These are phyloP conservation scores for Metschnikowia bowlesiae DNA, from an alignment of 805 yeast genomes.

Conservation along the genomic window DNA sequence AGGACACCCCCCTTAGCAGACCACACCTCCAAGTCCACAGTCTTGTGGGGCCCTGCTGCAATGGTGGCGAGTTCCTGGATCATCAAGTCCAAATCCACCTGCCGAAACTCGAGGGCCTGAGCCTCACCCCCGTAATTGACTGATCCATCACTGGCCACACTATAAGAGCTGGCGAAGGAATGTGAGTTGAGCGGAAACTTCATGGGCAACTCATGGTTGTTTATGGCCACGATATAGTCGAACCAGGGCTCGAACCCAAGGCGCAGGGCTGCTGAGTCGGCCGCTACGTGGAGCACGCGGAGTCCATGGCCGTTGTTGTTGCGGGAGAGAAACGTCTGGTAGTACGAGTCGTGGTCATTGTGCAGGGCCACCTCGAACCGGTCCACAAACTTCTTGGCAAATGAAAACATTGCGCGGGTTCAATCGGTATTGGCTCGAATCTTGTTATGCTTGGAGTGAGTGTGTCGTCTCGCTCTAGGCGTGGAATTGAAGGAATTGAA, in stretches of 20 bases:
- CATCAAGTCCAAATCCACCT: slow-evolving; percentile 40
- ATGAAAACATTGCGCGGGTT: slow-evolving; percentile 32
- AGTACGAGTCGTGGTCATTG: slow-evolving; percentile 29
- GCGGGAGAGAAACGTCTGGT: slow-evolving; percentile 25
- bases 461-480: no score
- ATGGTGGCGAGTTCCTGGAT: slow-evolving; percentile 38
- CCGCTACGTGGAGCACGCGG: slow-evolving; percentile 34
- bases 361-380: slow-evolving; percentile 29
- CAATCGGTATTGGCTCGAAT: no score
- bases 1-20: slow-evolving; percentile 75
- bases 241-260: slow-evolving; percentile 71
- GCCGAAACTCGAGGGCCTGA: slow-evolving; percentile 31
- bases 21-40: slow-evolving; percentile 66
- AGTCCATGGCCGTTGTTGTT: slow-evolving; percentile 41
- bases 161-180: slow-evolving; percentile 20
- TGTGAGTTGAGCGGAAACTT: slow-evolving; percentile 24
- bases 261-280: slow-evolving; percentile 32
- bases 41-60: slow-evolving; percentile 28
- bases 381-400: slow-evolving; percentile 41
- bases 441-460: no score
- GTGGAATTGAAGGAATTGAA: no score
- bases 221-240: slow-evolving; percentile 78
- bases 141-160: slow-evolving; percentile 39
- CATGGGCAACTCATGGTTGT: slow-evolving; percentile 60
- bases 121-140: slow-evolving; percentile 32